Evolutionary conservation across 2,329 filamentous ascomycete species (phyloP).

Genomic region (Cordyceps javanica): DNA sequence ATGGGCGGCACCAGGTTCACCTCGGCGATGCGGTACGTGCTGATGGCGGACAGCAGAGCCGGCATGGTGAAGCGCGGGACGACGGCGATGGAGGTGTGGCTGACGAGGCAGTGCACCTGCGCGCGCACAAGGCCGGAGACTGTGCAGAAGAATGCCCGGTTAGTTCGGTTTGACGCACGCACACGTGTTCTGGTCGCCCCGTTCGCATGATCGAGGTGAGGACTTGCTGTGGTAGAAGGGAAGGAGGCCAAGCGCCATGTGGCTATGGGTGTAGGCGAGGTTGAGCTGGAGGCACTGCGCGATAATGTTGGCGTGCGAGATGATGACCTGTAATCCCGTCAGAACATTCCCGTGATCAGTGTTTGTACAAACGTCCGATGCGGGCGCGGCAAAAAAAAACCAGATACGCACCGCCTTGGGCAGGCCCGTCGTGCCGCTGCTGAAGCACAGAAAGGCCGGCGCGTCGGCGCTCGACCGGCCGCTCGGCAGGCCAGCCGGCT

Average conservation of each 20-base stretch:
- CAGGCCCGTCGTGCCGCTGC: constrained; percentile 19
- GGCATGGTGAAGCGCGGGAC: constrained; percentile 20
- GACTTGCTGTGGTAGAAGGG: constrained; percentile 23
- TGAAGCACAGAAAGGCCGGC: constrained; percentile 18
- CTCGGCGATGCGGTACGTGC: constrained; percentile 18
- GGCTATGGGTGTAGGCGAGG: constrained; percentile 8
- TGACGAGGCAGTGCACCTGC: constrained; percentile 13
- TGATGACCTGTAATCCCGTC: constrained; percentile 14
- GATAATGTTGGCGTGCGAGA: constrained; percentile 20
- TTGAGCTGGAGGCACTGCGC: constrained; percentile 17
- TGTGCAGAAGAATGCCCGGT: not conserved
- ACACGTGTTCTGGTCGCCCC: no score
- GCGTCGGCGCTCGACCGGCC: constrained; percentile 12
- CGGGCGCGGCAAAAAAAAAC: no score
- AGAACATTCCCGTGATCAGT: not conserved
- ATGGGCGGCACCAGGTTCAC: constrained; percentile 21
- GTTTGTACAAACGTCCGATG: no score
- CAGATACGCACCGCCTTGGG: constrained; percentile 17
- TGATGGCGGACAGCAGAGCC: constrained; percentile 16
- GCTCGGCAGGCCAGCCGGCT: not conserved
- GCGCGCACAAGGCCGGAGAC: constrained; percentile 2
- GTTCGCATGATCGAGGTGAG: no score
- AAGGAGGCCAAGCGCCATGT: constrained; percentile 17
- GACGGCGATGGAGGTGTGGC: constrained; percentile 19
- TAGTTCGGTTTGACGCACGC: no score